Evolutionary conservation across 1,284 basidiomycete genomes (phyloP), one percentile per base, ranked within the genome.

Genomic region (Sanghuangporus baumii): DNA sequence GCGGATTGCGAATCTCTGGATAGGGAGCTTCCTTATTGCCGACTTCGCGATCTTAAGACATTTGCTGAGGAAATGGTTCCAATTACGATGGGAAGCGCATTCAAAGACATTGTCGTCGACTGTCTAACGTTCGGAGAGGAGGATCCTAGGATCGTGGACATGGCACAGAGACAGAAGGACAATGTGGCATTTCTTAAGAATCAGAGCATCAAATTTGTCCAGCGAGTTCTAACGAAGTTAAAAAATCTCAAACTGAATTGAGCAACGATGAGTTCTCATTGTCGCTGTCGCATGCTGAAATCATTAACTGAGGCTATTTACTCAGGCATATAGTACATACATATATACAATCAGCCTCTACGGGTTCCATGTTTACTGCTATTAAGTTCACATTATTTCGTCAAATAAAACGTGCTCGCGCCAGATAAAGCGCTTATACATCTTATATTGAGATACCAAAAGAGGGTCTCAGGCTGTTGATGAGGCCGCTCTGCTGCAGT

Each of bases 121-220:
- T 64, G 62, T 46, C 59, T 64, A 12, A 52, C 38, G 1, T 63
- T 55, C 36, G 20, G 57, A 18, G 62, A 62, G n/a, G 38, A 47
- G 8, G 26, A 26, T 11, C 7, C 34, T 14, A 6, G 31, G 8
- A 9, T 8, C 9, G 26, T 6, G 8, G 52, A 54, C 34, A 37
- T 37, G 52, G 1, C 31, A 9, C 14, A 54, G 12, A 54, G 12
- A 14, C 31, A 18, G 11, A 34, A 34, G 31, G 16, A 34, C 31
- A 37, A 54, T 7, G 14, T 36, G 31, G 18, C 16, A 9, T 34
- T 37, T 18, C 16, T 36, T 5, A 26, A 54, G 52, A 51, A 51
- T 11, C 52, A 54, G 37, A 37, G 31, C 7, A 36, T 54, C 2
- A 54, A 36, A 3, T 54, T 54, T 31, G 52, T 54, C 12, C 26